Base-by-base conservation (phyloP, 169 alveolate genomes). In the Neospora caninum region DNA sequence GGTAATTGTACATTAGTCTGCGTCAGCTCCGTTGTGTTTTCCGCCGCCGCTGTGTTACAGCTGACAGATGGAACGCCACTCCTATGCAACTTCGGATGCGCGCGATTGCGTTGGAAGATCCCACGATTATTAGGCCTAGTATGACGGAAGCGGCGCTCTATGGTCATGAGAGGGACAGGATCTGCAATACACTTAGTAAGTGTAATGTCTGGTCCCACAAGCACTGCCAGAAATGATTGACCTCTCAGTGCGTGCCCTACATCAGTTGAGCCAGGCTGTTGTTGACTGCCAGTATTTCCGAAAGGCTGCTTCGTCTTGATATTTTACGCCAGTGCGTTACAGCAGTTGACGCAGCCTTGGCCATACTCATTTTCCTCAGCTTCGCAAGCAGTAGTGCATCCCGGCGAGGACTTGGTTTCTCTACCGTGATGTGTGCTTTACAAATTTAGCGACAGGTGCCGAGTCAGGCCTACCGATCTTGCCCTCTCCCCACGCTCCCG, bases 61-160 rank as follows among this genome's bases (percentile, higher is more conserved):
- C 94, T 43, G 88, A 91, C 38, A 84, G 94, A 45, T 91, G 94
- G 94, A 54, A 49, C 43, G 43, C 94, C 20, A 78, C 94, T 29
- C 94, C 94, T 27, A 45, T 86, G 27, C 69, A 84, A n/a, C 4
- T 91, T 42, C 80, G 80, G 82, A 38, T 91, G 80, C 70, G 94
- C n/a, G 94, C 94, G 67, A 78, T 91, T 53, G 80, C 80, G 53
- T 34, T 36, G 4, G 70, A 69, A 25, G 93, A 88, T 83, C 93
- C 93, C 0, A 67, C 67, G 54, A 39, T 67, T 54, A 83, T 67
- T 27, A 22, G 87, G 42, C 93, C 93, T 29, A 29, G 87, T 36
- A 20, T 88, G 67, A 25, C 93, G 0, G 93, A 88, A 84, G 93
- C 93, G 0, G 42, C 64, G 36, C 70, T 39, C 18, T 70, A 41